phyloP scores from a whole-genome alignment of 495 filamentous ascomycete genomes.

The Chaetomium fimeti region DNA sequence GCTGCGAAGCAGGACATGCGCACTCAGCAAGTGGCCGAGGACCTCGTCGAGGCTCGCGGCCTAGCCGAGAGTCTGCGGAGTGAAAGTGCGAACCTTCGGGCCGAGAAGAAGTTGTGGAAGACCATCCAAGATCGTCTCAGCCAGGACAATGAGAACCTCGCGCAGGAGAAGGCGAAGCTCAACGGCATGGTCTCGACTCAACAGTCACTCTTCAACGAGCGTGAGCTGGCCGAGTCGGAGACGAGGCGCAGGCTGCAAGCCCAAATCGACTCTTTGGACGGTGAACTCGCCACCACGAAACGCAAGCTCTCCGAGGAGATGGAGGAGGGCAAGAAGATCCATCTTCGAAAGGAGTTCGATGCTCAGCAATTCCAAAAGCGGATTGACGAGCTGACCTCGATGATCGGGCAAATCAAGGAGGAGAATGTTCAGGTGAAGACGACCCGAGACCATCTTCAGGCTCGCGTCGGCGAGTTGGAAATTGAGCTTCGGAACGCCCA shows the following conservation, averaged over 20 bases:
- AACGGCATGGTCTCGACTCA: constrained; percentile 75
- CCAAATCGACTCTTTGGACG: constrained; percentile 72
- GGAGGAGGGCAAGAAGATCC: constrained; percentile 75
- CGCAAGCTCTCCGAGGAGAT: constrained; percentile 79
- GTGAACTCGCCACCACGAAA: constrained; percentile 73
- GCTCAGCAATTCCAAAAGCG: constrained; percentile 78
- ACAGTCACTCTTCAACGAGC: constrained; percentile 85
- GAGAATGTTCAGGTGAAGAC: constrained; percentile 81
- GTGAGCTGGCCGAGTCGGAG: constrained; percentile 81
- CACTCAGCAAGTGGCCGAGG: constrained; percentile 89
- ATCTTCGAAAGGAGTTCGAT: constrained; percentile 83
- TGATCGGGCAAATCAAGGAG: constrained; percentile 72
- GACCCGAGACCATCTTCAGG: constrained; percentile 79
- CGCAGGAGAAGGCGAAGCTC: constrained; percentile 76
- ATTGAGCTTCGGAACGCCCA: constrained; percentile 85
- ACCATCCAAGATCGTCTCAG: constrained; percentile 81
- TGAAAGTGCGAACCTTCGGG: constrained; percentile 88
- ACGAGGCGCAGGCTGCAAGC: constrained; percentile 71
- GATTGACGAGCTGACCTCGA: constrained; percentile 85
- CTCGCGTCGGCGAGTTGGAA: constrained; percentile 80
- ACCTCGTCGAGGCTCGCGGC: constrained; percentile 80
- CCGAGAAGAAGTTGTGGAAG: constrained; percentile 88
- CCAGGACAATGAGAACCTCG: constrained; percentile 80
- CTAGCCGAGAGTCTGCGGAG: constrained; percentile 82
- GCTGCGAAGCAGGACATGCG: constrained; percentile 85